A percentile compares a stretch with the other conserved stretches of the same genome.
These are phyloP conservation scores for Silene conica DNA, from an alignment of 148 eudicot genomes.

Conservation along the genomic window DNA sequence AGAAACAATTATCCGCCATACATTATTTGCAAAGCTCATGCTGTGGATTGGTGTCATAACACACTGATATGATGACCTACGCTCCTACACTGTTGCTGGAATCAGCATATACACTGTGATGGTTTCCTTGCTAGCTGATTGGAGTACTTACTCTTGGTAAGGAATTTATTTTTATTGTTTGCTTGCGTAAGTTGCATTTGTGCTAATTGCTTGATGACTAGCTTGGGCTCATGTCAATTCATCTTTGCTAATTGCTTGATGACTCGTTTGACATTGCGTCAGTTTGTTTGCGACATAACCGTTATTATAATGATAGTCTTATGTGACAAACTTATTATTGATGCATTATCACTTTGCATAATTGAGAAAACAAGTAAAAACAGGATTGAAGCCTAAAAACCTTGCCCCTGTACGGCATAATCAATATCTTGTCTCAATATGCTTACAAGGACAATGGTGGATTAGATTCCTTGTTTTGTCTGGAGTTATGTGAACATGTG, in stretches of 20 bases:
- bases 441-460: slow-evolving; percentile 1
- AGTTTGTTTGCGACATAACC: not conserved
- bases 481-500: slow-evolving; percentile 5
- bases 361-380: not conserved
- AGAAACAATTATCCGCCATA: slow-evolving; percentile 34
- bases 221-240: slow-evolving; percentile 3
- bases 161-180: not conserved
- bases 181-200: not conserved
- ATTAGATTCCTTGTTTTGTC: not conserved
- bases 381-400: not conserved
- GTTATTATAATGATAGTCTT: slow-evolving; percentile 5
- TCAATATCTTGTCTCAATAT: not conserved
- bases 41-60: not conserved
- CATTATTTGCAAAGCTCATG: slow-evolving; percentile 46
- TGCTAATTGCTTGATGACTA: slow-evolving; percentile 18
- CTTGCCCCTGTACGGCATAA: slow-evolving; percentile 2
- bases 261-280: slow-evolving; percentile 10
- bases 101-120: not conserved
- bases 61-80: not conserved
- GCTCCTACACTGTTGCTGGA: slow-evolving; percentile 11
- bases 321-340: slow-evolving; percentile 14
- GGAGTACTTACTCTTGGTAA: slow-evolving; percentile 18
- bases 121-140: slow-evolving; percentile 23
- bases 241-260: slow-evolving; percentile 9
- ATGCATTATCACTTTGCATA: slow-evolving; percentile 10